Base-by-base conservation (phyloP, 805 yeast genomes). In the Candida ponderosae region DNA sequence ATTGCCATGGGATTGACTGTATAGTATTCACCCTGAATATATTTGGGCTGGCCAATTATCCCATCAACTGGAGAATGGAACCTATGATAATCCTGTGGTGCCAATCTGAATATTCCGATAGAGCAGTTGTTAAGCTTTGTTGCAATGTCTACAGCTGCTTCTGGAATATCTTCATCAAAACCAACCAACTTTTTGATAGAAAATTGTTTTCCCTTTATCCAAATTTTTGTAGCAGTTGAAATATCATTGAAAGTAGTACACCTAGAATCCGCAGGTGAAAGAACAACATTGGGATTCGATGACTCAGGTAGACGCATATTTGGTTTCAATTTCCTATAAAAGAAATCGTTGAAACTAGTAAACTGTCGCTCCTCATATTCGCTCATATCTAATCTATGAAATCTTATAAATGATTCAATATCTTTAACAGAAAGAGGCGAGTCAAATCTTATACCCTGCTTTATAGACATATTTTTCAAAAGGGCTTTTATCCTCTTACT, bases 1-100 rank as follows among this genome's bases (percentile, higher is more conserved):
- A 93, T 74, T 0, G 97, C 97, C 97, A 90, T 90, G 1, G 97
- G 97, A 52, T 90, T 90, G 16, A 90, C 98, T 0, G 97, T 90
- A 56, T 86, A 90, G 56, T 90, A 90, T 50, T 88, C 93, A 1
- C 97, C 98, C 27, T 79, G 82, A 24, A 90, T 82, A 46, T 66
- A 70, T 33, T 66, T 66, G 14, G 90, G 79, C 40, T 74, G 67
- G 1, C 83, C 82, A 26, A 93, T 59, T 0, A 54, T 54, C 2
- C 97, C 97, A 40, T 71, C 73, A 3, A 93, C 89, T 0, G 97
- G 96, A 14, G 76, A 70, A 56, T 90, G 98, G 59, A 90, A 89
- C 32, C 98, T 65, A 54, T 90, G 98, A 53, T 90, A 90, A 56
- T 90, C 98, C 56, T 90, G 98, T 1, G 98, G 98, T 0, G 98